Evolutionary conservation across 148 eudicot species (phyloP), one percentile per base, ranked within the genome.

Genomic region (Rhododendron williamsianum): DNA sequence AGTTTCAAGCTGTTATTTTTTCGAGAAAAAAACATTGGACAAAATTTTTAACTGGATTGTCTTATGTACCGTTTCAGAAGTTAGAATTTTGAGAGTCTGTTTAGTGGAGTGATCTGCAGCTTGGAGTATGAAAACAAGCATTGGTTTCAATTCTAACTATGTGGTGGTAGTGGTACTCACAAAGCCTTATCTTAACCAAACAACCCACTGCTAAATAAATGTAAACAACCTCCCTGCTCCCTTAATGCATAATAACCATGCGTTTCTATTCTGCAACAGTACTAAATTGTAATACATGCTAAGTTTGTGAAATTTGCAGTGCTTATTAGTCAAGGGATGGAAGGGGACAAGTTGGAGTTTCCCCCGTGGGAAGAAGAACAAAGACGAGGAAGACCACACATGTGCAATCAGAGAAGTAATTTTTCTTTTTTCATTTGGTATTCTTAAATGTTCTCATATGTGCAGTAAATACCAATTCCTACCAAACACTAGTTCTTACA

Each of bases 321-420:
- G 99, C 91, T 73, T 97, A 76, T 90, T 97, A 58, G 99, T 97
- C 63, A 97, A 97, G 88, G 99, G 99, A 65, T 97, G 99, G 99
- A 97, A 97, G 88, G 99, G 99, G 77, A 90, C 94, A 52, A 97
- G 99, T 87, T 97, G 99, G 99, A 97, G 99, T 88, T 97, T 97
- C 87, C 98, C 99, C 33, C 95, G 98, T 27, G 99, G 99, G 15
- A 97, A 97, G 89, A 97, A 97, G 92, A 94, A 88, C 87, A 97
- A 97, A 88, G 99, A 95, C 81, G 99, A 97, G 91, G 99, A 97
- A 91, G 99, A 97, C 89, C 93, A 97, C 84, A 89, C 93, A 4
- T 97, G 99, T 90, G 99, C 99, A n/a, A 73, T 95, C 85, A 95
- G 98, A 93, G 99, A 97, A 88, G 99, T 97, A 90, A 88, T 8